These are phyloP conservation scores for Rubroboletus satanas DNA, from an alignment of 768 basidiomycete genomes.

Conservation along the genomic window DNA sequence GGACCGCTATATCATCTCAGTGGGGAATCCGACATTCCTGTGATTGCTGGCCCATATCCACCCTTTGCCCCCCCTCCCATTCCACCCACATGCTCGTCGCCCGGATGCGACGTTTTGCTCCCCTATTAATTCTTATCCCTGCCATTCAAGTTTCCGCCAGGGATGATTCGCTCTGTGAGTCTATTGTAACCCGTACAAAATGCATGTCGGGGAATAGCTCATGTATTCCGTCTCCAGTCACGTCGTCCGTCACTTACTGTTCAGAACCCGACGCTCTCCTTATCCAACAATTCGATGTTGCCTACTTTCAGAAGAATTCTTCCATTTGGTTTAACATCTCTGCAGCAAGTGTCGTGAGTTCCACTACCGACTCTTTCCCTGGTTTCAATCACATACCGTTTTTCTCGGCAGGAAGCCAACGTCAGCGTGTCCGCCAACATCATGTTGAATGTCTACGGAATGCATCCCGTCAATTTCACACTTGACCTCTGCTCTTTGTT, in stretches of 20 bases:
- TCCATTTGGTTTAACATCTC: slow-evolving; percentile 83
- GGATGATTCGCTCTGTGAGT: slow-evolving; percentile 62
- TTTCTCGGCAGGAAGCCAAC: slow-evolving; percentile 52
- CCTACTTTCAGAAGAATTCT: slow-evolving; percentile 64
- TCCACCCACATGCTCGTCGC: slow-evolving; percentile 60
- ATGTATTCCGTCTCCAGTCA: slow-evolving; percentile 44
- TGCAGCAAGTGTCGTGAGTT: slow-evolving; percentile 79
- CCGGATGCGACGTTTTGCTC: slow-evolving; percentile 62
- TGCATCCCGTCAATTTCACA: slow-evolving; percentile 77
- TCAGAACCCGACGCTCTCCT: slow-evolving; percentile 75
- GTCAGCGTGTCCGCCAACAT: slow-evolving; percentile 81
- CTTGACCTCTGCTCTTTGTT: slow-evolving; percentile 81
- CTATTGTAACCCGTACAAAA: not conserved
- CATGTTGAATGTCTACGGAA: slow-evolving; percentile 84
- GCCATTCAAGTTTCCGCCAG: slow-evolving; percentile 41
- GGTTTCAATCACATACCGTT: slow-evolving; percentile 13
- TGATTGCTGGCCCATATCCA: slow-evolving; percentile 30
- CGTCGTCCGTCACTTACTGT: slow-evolving; percentile 87
- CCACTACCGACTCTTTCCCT: not conserved
- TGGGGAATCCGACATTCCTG: slow-evolving; percentile 9
- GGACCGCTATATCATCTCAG: slow-evolving; percentile 22
- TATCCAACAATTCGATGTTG: slow-evolving; percentile 71
- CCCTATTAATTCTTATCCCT: slow-evolving; percentile 40
- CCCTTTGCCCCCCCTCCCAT: slow-evolving; percentile 10
- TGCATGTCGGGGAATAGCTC: slow-evolving; percentile 1